Base-by-base conservation (phyloP, 768 basidiomycete genomes). In the Antrodiella citrinella region DNA sequence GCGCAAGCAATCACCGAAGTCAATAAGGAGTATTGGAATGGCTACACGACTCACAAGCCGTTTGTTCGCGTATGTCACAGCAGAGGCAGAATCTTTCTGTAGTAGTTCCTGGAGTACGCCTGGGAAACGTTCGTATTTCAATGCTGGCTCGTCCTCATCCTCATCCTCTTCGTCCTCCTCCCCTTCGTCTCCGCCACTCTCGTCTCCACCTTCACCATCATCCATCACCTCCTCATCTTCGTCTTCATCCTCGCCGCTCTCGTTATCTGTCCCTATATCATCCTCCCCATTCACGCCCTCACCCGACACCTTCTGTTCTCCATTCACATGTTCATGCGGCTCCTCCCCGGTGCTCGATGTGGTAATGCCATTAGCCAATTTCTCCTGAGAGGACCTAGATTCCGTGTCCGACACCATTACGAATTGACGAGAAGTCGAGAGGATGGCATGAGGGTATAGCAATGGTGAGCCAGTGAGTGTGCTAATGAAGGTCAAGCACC, bases 71-170 rank as follows among this genome's bases (percentile, higher is more conserved):
- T 92, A 77, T 11, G 81, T 76, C 19, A 97, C 70, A 3, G 91
- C 81, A 35, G 92, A 94, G 1, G 86, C 90, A 11, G 91, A 84
- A 61, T 96, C 95, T 65, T 89, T 94, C 70, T 81, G 82, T 49
- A 97, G 75, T 23, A 96, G 68, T 57, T 90, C 87, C 3, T 80
- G 78, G 23, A 87, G 69, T 0, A 77, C 67, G 1, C 90, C 88
- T 20, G 76, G 76, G 48, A 96, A 76, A 41, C 86, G 81, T 57
- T 88, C 83, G 61, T 97, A 98, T 64, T 97, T 98, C 59, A 98
- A 73, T 0, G 86, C 78, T 26, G 89, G 93, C 69, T 95, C 93
- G 18, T 93, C 90, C 22, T 94, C 91, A 1, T 92, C 92, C 0
- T 84, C 84, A 0, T 82, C 82, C 0, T 81, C 82, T 0, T 77